Evolutionary conservation across 331 rosid species (phyloP).

Genomic region (Malus hybrid): DNA sequence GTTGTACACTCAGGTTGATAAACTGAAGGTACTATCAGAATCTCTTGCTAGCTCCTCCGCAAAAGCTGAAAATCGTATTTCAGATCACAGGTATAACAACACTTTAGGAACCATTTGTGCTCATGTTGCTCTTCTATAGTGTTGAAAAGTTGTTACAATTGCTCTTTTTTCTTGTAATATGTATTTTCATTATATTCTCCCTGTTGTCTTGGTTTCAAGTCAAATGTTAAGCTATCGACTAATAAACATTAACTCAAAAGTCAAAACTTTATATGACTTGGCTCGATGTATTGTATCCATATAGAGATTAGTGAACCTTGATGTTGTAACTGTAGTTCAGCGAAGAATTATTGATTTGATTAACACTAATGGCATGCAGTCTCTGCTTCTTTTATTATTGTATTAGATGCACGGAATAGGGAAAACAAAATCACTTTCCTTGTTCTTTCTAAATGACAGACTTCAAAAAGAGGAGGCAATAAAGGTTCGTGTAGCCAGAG

Average conservation of each 20-base stretch:
- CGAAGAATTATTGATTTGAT: neutral
- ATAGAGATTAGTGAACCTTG: neutral
- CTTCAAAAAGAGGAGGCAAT: slow-evolving; percentile 86
- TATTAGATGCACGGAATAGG: neutral
- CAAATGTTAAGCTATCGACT: neutral
- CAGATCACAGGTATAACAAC: slow-evolving; percentile 63
- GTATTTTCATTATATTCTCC: neutral
- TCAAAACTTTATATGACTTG: neutral
- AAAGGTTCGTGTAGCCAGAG: slow-evolving; percentile 73
- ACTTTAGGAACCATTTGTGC: neutral
- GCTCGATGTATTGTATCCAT: neutral
- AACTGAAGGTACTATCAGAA: slow-evolving; percentile 82
- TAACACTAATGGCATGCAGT: neutral
- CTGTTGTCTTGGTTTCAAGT: neutral
- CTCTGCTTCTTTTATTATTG: slow-evolving; percentile 2
- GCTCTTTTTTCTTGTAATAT: neutral
- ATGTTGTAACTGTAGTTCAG: neutral
- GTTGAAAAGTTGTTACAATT: neutral
- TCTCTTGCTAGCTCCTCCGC: slow-evolving; percentile 88
- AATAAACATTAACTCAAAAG: neutral
- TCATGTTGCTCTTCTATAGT: neutral
- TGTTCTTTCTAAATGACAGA: slow-evolving; percentile 34
- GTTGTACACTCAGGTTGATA: slow-evolving; percentile 66
- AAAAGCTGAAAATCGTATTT: slow-evolving; percentile 93
- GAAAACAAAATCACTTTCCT: neutral